Percentiles rank a stretch among this genome's conserved stretches.
Evolutionary conservation across 352 stramenopile genomes (phyloP).

Genomic region (Globisporangium spinosum): DNA sequence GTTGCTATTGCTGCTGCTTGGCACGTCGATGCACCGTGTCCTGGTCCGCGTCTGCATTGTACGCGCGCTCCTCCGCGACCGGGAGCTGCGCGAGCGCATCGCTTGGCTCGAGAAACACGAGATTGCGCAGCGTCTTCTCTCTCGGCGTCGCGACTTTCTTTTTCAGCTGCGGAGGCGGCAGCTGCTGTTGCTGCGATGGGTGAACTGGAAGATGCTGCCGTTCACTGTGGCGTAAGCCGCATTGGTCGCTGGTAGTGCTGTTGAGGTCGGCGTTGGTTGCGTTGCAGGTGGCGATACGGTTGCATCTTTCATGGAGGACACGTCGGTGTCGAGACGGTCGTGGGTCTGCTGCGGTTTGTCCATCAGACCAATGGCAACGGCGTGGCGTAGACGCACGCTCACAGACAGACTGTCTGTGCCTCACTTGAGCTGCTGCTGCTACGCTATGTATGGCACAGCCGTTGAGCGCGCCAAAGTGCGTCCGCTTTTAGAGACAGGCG

Average conservation of each 20-base stretch:
- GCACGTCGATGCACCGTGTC: constrained; percentile 11
- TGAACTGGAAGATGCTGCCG: constrained; percentile 40
- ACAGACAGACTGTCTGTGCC: too few species aligned
- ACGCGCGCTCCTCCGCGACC: not conserved
- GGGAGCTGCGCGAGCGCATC: constrained; percentile 13
- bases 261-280: too few species aligned
- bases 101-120: constrained; percentile 34
- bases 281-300: not conserved
- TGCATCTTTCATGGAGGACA: not conserved
- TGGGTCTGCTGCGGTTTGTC: not conserved
- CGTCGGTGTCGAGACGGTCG: not conserved
- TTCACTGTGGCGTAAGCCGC: not conserved
- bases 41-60: constrained; percentile 1
- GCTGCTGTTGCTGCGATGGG: constrained; percentile 19
- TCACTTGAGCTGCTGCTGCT: not conserved
- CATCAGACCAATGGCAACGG: too few species aligned
- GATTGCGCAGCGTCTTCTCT: constrained; percentile 31
- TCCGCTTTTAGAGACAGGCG: not conserved
- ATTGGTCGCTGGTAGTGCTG: too few species aligned
- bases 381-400: not conserved
- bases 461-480: not conserved
- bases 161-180: not conserved
- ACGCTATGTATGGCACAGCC: not conserved
- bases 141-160: constrained; percentile 21
- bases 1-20: not conserved